Evolutionary conservation across 2,329 filamentous ascomycete species (phyloP).

Genomic region (Exserohilum rostratum): DNA sequence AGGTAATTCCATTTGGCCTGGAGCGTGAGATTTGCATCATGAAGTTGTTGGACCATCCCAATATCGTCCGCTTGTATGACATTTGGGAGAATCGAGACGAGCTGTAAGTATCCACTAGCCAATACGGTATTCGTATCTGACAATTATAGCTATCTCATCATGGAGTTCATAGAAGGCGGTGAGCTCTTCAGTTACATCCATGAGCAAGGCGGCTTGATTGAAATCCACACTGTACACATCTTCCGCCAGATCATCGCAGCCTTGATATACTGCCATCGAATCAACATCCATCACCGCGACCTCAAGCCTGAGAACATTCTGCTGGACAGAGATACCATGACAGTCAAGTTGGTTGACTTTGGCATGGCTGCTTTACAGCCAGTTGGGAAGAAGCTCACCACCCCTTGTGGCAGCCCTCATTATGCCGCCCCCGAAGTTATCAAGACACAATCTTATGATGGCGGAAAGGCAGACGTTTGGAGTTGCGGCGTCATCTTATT

Average conservation of each 20-base stretch:
- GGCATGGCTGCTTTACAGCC: conserved; percentile 96
- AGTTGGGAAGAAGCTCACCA: conserved; percentile 76
- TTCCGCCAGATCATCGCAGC: conserved; percentile 94
- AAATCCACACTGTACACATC: conserved; percentile 80
- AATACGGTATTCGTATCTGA: conserved; percentile 18
- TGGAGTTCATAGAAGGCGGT: conserved; percentile 85
- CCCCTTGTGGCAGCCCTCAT: conserved; percentile 94
- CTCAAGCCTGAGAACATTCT: conserved; percentile 97
- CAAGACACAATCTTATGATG: conserved; percentile 76
- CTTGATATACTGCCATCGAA: conserved; percentile 88
- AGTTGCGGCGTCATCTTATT: conserved; percentile 80
- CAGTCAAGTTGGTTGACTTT: conserved; percentile 95
- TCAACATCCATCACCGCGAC: conserved; percentile 95
- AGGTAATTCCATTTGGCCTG: conserved; percentile 83
- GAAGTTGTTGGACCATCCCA: conserved; percentile 92
- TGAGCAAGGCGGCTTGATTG: conserved; percentile 71
- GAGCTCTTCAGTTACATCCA: conserved; percentile 91
- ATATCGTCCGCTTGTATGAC: conserved; percentile 92
- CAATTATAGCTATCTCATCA: conserved; percentile 77
- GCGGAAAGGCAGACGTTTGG: conserved; percentile 91
- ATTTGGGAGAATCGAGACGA: conserved; percentile 98
- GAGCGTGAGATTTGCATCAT: conserved; percentile 96
- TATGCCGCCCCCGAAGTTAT: conserved; percentile 95
- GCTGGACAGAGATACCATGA: conserved; percentile 70
- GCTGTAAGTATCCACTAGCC: conserved; percentile 67